A percentile compares a stretch with the other conserved stretches of the same genome.
These are phyloP conservation scores for Cutaneotrichosporon sp. DNA, from an alignment of 1,284 basidiomycete genomes.

Conservation along the genomic window DNA sequence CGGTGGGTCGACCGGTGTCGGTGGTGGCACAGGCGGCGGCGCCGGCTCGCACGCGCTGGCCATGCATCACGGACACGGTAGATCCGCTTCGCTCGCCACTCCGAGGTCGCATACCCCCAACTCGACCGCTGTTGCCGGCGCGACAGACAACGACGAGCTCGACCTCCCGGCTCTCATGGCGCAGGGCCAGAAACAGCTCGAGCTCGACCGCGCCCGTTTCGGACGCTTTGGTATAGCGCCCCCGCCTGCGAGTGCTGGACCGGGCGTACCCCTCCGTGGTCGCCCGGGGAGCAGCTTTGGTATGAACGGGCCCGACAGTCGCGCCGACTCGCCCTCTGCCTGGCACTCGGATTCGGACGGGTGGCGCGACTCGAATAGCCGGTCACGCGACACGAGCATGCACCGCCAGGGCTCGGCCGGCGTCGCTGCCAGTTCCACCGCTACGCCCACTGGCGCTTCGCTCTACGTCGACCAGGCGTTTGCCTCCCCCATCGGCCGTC, in stretches of 20 bases:
- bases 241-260: not conserved
- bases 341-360: conserved; percentile 6
- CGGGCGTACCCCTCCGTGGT: conserved; percentile 2
- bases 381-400: conserved; percentile 15
- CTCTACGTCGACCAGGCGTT: conserved; percentile 13
- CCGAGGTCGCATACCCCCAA: conserved; percentile 4
- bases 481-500: conserved; percentile 15
- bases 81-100: conserved; percentile 1
- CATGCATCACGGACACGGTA: not conserved
- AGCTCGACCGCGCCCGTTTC: conserved; percentile 19
- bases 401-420: conserved; percentile 15
- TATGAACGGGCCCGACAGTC: not conserved
- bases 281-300: not conserved
- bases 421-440: conserved; percentile 1
- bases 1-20: not conserved
- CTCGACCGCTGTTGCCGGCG: conserved; percentile 1
- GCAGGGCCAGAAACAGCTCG: conserved; percentile 23
- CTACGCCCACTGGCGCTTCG: not conserved
- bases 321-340: conserved; percentile 11
- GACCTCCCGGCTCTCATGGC: conserved; percentile 23
- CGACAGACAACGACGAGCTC: conserved; percentile 16
- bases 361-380: conserved; percentile 8
- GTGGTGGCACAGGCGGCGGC: too few species aligned
- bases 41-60: not conserved
- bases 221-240: conserved; percentile 10